Evolutionary conservation across 768 basidiomycete species (phyloP).

Genomic region (Russula dissimulans): DNA sequence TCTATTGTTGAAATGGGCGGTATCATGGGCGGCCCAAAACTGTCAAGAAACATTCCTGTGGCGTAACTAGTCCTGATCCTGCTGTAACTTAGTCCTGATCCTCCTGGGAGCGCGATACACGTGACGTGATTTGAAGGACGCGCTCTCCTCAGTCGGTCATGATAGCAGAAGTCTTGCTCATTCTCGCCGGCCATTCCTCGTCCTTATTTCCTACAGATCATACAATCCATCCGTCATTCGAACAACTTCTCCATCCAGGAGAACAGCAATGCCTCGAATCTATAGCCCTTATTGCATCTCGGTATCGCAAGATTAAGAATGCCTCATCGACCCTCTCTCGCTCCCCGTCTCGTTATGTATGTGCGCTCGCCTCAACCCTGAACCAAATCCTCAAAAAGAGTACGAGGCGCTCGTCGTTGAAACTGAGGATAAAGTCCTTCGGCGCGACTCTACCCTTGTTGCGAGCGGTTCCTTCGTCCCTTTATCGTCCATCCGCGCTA

Average conservation of each 20-base stretch:
- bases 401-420: slow-evolving; percentile 73
- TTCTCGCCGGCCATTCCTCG: slow-evolving; percentile 82
- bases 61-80: too few relatives aligned
- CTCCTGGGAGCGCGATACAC: background rate
- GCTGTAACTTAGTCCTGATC: too few relatives aligned
- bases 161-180: slow-evolving; percentile 83
- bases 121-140: background rate
- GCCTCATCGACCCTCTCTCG: slow-evolving; percentile 42
- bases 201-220: slow-evolving; percentile 65
- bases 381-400: slow-evolving; percentile 65
- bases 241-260: slow-evolving; percentile 75
- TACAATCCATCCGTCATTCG: slow-evolving; percentile 52
- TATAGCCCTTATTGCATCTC: slow-evolving; percentile 62
- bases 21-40: too few relatives aligned
- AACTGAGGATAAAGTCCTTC: slow-evolving; percentile 72
- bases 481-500: slow-evolving; percentile 71
- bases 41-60: too few relatives aligned
- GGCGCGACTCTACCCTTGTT: slow-evolving; percentile 66
- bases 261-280: slow-evolving; percentile 79
- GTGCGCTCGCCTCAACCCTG: slow-evolving; percentile 66
- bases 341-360: slow-evolving; percentile 66
- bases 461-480: slow-evolving; percentile 80
- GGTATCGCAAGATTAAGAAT: slow-evolving; percentile 64
- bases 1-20: too few relatives aligned
- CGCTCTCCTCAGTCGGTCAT: slow-evolving; percentile 30